Evolutionary conservation across 371 early-diverging fungal species (phyloP), one percentile per base, ranked within the genome.

Genomic region (Mortierella sp.): DNA sequence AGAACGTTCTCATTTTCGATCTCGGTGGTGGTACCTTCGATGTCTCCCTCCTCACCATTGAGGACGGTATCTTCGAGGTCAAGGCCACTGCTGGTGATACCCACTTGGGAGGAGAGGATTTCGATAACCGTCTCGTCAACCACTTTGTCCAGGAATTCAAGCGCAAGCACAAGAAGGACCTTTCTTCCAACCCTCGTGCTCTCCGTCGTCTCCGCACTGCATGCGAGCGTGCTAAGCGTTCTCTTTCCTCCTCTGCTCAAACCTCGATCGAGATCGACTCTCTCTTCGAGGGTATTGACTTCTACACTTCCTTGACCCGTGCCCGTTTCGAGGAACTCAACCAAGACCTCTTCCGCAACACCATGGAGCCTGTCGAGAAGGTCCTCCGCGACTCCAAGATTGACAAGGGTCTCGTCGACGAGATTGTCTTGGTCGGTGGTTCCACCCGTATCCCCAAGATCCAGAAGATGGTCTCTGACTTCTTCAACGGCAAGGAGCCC

Each of bases 361-460:
- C 97, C 71, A 82, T 97, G 80, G 95, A 95, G 57, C 97, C 97
- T 54, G 97, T 98, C 64, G 96, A 96, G 84, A 95, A 94, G 87
- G 95, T 95, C 42, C 86, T 99, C 72, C 88, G 91, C 60, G 97
- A 96, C 81, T 78, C 96, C 80, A 95, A 95, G 92, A 88, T 95
- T 63, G 94, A 94, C 84, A 98, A 98, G 91, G 72, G 85, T 68
- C 66, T 83, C 42, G 94, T 99, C 72, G 84, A 97, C 71, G 97
- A 98, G 78, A 96, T 99, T 72, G 97, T 99, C 71, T 87, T 99
- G 46, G 99, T 99, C 63, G 99, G 99, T 81, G 99, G 99, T 67
- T 98, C 98, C 68, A 98, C 99, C 69, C 98, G 99, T 92, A 99
- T 99, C 84, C 99, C 99, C 88, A 98, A 96, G 93, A 94, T 99